These are phyloP conservation scores for Zostera marina DNA, from an alignment of 116 monocot genomes.

Conservation along the genomic window DNA sequence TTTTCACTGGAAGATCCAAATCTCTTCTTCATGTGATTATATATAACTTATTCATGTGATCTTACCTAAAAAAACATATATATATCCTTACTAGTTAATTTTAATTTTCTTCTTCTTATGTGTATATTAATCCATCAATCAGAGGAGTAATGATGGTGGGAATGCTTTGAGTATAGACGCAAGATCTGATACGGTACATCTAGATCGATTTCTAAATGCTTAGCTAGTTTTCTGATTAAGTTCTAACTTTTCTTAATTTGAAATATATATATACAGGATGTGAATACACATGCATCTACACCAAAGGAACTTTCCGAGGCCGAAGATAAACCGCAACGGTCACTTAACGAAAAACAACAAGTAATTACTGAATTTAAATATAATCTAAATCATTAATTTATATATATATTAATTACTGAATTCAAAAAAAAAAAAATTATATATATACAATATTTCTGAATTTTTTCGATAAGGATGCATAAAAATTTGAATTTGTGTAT, in stretches of 20 bases:
- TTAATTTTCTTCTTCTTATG: neutral
- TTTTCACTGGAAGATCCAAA: constrained; percentile 76
- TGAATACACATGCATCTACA: constrained; percentile 20
- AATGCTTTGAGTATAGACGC: constrained; percentile 25
- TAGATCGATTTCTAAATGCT: neutral
- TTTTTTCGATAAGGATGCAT: neutral
- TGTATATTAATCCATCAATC: constrained; percentile 22
- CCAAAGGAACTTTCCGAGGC: constrained; percentile 52
- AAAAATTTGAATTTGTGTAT: neutral
- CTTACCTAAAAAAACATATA: neutral
- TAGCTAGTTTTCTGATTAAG: neutral
- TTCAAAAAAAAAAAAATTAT: too few species aligned
- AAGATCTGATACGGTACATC: constrained; percentile 45
- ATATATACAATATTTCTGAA: neutral
- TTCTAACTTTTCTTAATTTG: neutral
- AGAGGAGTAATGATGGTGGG: constrained; percentile 63
- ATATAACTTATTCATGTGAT: neutral
- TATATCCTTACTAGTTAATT: neutral
- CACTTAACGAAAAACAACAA: constrained; percentile 98
- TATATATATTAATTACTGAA: too few species aligned
- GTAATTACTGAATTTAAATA: constrained; percentile 14
- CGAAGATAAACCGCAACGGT: constrained; percentile 95
- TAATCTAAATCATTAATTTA: neutral
- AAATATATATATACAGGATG: constrained; percentile 35
- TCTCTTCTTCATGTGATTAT: constrained; percentile 59